These are phyloP conservation scores for Fusarium buxicola DNA, from an alignment of 2,329 filamentous ascomycete species.

Conservation along the genomic window DNA sequence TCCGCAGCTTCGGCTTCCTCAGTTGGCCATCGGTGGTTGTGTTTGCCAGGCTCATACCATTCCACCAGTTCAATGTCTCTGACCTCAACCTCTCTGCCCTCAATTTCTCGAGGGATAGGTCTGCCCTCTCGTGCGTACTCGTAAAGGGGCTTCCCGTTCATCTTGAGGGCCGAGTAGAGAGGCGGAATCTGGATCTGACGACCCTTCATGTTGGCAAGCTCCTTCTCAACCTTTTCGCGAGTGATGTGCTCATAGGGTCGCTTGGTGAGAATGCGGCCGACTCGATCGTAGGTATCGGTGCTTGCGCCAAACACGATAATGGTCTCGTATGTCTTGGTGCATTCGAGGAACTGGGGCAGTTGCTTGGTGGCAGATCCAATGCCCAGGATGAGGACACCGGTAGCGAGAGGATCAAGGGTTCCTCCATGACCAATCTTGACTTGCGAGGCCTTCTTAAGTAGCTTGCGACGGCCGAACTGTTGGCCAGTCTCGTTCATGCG, in stretches of 20 bases:
- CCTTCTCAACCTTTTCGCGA: constrained; percentile 79
- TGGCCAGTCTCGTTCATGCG: constrained; percentile 67
- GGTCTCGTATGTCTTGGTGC: constrained; percentile 94
- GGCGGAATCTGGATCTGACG: constrained; percentile 91
- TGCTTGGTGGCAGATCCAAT: constrained; percentile 89
- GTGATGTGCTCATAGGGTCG: constrained; percentile 86
- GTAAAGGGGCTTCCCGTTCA: constrained; percentile 94
- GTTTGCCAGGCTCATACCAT: constrained; percentile 84
- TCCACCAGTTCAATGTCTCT: constrained; percentile 82
- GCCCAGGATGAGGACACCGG: constrained; percentile 90
- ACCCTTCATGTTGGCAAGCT: constrained; percentile 79
- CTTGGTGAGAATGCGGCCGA: constrained; percentile 83
- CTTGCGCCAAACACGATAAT: constrained; percentile 90
- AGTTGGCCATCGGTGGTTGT: constrained; percentile 82
- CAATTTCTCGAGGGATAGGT: constrained; percentile 85
- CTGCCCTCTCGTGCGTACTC: constrained; percentile 95
- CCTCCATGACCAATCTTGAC: constrained; percentile 98
- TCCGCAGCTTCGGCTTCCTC: constrained; percentile 82
- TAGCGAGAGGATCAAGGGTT: constrained; percentile 93
- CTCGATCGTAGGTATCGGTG: constrained; percentile 91
- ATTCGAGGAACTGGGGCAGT: constrained; percentile 81
- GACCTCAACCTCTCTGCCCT: constrained; percentile 83
- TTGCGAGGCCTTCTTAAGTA: constrained; percentile 69
- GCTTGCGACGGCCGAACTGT: constrained; percentile 69
- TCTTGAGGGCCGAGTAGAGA: constrained; percentile 91